Evolutionary conservation across 345 rosid species (phyloP), one percentile per base, ranked within the genome.

Genomic region (Dimocarpus longan): DNA sequence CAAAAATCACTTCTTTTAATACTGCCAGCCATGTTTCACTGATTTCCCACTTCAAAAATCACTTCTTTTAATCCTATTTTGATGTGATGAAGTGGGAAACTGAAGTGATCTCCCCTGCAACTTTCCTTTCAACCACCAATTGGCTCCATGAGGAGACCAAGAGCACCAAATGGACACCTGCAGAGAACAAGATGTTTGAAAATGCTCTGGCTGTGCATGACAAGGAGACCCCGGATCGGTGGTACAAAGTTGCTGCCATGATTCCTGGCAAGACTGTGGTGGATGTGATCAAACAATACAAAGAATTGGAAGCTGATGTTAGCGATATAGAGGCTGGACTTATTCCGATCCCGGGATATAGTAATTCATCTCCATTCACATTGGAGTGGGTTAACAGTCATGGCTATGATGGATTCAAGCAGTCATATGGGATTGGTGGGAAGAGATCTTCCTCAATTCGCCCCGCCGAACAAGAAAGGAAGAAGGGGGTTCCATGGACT

Each of bases 401-500:
- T 73, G 82, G 84, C 70, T 79, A 39, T 62, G 91, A 86, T 74
- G 91, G 90, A 6, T 89, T 85, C 54, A 89, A 85, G 75, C 92
- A 86, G 15, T 75, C 88, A 56, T 90, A 80, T 57, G 90, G 78
- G 12, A 64, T 87, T 39, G 89, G 88, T 24, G 96, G 91, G 13
- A 93, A 89, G 91, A 88, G 98, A 87, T 83, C 90, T 57, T 86
- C 88, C 0, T 79, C 90, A 0, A 85, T 81, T 48, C 82, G 92
- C 44, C 87, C 87, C 60, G 85, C 86, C 3, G 98, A 96, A 52
- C 95, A 90, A 59, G 99, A 96, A 80, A 87, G 99, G 83, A 96
- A 94, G 92, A 96, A 94, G 78, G 99, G 99, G 10, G 92, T 96
- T 66, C 98, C 98, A 0, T 96, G 99, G 99, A 96, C 99, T 0